Conservation (phyloP, 2,329 filamentous ascomycete species). For the Didymosphaeria variabile region DNA sequence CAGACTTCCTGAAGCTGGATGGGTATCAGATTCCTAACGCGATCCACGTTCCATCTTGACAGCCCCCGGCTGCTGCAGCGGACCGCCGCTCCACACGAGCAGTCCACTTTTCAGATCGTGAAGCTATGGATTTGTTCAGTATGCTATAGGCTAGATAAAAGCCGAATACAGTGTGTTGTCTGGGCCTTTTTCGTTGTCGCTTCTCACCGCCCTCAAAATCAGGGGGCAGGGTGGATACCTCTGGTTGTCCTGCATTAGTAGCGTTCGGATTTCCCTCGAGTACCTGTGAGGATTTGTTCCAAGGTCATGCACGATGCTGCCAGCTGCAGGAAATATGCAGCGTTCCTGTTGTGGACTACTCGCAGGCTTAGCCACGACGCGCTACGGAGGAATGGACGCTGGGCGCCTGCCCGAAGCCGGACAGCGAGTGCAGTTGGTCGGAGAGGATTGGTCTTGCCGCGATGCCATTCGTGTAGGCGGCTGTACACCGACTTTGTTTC, state of each 20-base stretch:
- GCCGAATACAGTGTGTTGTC: constrained; percentile 36
- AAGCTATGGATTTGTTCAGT: constrained; percentile 17
- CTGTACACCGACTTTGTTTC: constrained; percentile 44
- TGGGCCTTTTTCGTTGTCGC: constrained; percentile 30
- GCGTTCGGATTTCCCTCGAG: constrained; percentile 29
- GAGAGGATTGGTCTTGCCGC: constrained; percentile 13
- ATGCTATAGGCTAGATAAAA: constrained; percentile 31
- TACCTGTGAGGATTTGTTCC: constrained; percentile 24
- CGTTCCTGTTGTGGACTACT: constrained; percentile 23
- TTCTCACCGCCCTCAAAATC: constrained; percentile 38
- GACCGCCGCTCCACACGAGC: constrained; percentile 24
- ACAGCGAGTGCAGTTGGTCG: constrained; percentile 34
- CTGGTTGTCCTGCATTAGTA: constrained; percentile 44
- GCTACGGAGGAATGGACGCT: constrained; percentile 23
- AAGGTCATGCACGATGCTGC: constrained; percentile 31
- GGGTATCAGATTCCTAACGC: constrained; percentile 1
- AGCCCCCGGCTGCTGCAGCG: constrained; percentile 15
- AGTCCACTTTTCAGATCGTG: constrained; percentile 30
- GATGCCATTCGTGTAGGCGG: constrained; percentile 30
- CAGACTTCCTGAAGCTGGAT: background rate
- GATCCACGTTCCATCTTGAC: constrained; percentile 8
- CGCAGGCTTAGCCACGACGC: constrained; percentile 19
- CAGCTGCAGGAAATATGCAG: constrained; percentile 33
- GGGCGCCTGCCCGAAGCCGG: constrained; percentile 28
- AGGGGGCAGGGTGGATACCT: constrained; percentile 42